Evolutionary conservation across 495 filamentous ascomycete species (phyloP), one percentile per base, ranked within the genome.

Genomic region (Pyrenopolyporus hunteri): DNA sequence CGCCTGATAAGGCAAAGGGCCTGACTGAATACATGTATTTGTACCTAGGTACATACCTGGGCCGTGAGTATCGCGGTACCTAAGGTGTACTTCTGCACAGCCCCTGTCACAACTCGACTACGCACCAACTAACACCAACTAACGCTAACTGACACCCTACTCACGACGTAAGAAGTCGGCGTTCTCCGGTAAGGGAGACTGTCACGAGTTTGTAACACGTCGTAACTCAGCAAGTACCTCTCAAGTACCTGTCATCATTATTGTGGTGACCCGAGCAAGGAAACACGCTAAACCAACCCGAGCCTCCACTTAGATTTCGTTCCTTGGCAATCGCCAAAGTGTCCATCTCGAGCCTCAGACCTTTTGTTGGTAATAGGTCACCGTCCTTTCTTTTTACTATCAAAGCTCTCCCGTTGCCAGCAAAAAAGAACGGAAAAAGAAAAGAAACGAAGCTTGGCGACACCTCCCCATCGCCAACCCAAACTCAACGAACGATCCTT

Each of bases 321-420:
- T 33, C 45, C 57, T 52, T 60, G 56, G 45, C 57, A 66, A 66
- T 66, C 64, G 64, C 65, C 68, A 70, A 68, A 68, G 65, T 70
- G 68, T 70, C 68, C 65, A 67, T 50, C 57, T 62, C 50, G 48
- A 59, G 35, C 54, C 44, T 57, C 43, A 57, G 11, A 35, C 31
- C 14, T 20, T 16, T 29, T 37, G 10, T 40, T 16, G n/a, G 29
- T 33, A 5, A 2, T n/a, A 35, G 9, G 44, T 16, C 32, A 4
- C 20, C 16, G 25, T 44, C 5, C 16, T 26, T 23, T 1, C 10
- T 10, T 42, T 28, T 28, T 13, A 10, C 5, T 26, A 6, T 10
- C n/a, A 16, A 45, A 45, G 8, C 23, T n/a, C 13, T 17, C 37
- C 19, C 2, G 23, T n/a, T 13, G 42, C 28, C 42, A 29, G 9